phyloP scores from a whole-genome alignment of 2,329 filamentous ascomycete genomes.

The Raffaelea deltoideospora region DNA sequence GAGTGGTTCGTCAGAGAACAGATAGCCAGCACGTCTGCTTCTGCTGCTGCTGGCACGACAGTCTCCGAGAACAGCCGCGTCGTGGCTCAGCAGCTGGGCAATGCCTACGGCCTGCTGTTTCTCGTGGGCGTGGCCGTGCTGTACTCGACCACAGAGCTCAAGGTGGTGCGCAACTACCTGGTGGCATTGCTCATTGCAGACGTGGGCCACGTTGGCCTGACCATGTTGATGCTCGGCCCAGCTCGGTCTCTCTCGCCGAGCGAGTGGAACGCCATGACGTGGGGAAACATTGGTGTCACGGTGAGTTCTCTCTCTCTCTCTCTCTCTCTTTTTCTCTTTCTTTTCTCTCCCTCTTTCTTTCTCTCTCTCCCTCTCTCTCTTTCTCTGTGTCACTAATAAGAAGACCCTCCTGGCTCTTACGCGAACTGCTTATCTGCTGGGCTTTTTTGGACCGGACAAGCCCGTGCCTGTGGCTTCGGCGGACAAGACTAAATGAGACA shows the following conservation, averaged over 20 bases:
- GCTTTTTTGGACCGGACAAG: slow-evolving; percentile 38
- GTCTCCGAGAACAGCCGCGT: slow-evolving; percentile 29
- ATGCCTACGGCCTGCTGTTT: slow-evolving; percentile 51
- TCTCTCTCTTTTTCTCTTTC: background rate
- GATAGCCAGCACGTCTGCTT: slow-evolving; percentile 24
- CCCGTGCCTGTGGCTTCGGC: slow-evolving; percentile 3
- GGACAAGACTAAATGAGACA: slow-evolving; percentile 10
- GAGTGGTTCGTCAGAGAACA: slow-evolving; percentile 51
- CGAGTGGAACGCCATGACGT: slow-evolving; percentile 55
- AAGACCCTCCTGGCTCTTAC: slow-evolving; percentile 40
- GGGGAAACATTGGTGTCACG: slow-evolving; percentile 57
- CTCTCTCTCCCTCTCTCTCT: background rate
- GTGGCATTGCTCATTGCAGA: slow-evolving; percentile 51
- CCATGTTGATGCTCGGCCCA: slow-evolving; percentile 41
- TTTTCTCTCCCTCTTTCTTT: background rate
- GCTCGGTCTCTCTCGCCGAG: slow-evolving; percentile 34
- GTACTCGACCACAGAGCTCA: slow-evolving; percentile 47
- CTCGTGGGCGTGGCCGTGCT: slow-evolving; percentile 49
- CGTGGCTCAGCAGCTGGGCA: slow-evolving; percentile 54
- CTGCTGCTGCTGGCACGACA: slow-evolving; percentile 20
- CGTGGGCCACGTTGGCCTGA: slow-evolving; percentile 50
- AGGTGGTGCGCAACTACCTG: slow-evolving; percentile 52
- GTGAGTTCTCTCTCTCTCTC: slow-evolving; percentile 20
- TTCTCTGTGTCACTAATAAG: background rate
- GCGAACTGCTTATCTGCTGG: slow-evolving; percentile 41